Conservation (phyloP, 2,329 filamentous ascomycete species). For the Zasmidium cellare region DNA sequence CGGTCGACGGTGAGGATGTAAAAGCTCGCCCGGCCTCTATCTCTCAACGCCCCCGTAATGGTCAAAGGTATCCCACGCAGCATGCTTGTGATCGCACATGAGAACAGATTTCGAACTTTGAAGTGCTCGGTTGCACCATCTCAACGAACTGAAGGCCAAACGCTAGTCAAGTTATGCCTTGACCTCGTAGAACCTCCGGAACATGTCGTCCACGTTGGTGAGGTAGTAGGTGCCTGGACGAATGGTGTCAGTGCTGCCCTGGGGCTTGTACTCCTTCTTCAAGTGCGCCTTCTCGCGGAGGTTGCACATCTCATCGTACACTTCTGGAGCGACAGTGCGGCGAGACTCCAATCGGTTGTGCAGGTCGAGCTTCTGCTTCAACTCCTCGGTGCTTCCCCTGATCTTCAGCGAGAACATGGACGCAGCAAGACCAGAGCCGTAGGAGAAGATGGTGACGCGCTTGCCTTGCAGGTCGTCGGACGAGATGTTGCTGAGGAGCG, state of each 20-base stretch:
- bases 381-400: constrained; percentile 47
- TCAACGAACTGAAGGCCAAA: neutral
- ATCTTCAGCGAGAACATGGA: constrained; percentile 54
- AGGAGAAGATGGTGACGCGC: constrained; percentile 54
- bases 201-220: constrained; percentile 52
- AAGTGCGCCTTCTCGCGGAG: constrained; percentile 52
- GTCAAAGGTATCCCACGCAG: neutral
- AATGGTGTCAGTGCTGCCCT: constrained; percentile 45
- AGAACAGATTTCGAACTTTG: neutral
- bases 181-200: constrained; percentile 51
- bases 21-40: neutral
- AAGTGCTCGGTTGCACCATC: too few relatives aligned
- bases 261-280: constrained; percentile 51
- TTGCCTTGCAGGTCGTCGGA: constrained; percentile 50
- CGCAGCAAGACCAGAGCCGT: constrained; percentile 53
- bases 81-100: neutral
- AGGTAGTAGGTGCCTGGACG: constrained; percentile 54
- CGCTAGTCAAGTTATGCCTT: constrained; percentile 37
- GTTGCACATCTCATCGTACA: constrained; percentile 56
- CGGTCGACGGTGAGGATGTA: neutral
- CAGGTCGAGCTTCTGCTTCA: constrained; percentile 50
- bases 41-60: neutral
- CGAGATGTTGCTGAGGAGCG: constrained; percentile 48
- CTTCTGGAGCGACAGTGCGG: constrained; percentile 47
- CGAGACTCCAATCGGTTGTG: constrained; percentile 47